Evolutionary conservation across 2,329 filamentous ascomycete species (phyloP), one percentile per base, ranked within the genome.

Genomic region (Diaporthe ilicicola): DNA sequence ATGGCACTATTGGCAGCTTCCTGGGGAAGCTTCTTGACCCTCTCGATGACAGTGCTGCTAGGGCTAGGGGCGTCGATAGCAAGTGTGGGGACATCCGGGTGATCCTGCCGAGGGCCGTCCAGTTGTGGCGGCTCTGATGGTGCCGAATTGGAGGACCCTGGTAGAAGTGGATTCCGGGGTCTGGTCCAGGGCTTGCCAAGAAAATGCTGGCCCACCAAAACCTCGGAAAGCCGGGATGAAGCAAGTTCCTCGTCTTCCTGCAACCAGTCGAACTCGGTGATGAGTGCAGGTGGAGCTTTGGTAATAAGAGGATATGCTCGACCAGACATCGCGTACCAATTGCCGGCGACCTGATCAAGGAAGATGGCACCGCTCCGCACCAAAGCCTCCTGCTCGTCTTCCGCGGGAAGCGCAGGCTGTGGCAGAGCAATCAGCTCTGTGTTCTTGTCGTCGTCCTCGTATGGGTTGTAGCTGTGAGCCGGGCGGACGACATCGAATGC

Each of bases 291-390:
- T 0, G 87, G 86, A 0, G 87, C 91, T 67, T 94, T 89, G 27
- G 95, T 92, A 34, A 97, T 94, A 12, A 95, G 87, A 4, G 96
- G 96, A 76, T 98, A 98, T 10, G 90, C 90, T 50, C 86, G 87
- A 70, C 97, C 95, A 1, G 95, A 98, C 82, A 98, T 88, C 39
- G 95, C 96, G 80, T 95, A 99, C 94, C 95, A 98, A 72, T 93
- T 93, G 37, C 95, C 95, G n/a, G 86, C 85, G 1, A 95, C 98
- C 75, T 92, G 92, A 79, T 98, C 97, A 71, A 98, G 87, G 77
- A 96, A 97, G 0, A 98, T 90, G 70, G 89, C 90, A 73, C 88
- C 87, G 73, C 86, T 87, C 39, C 91, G 86, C 56, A 88, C 85
- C 44, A 86, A 84, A 32, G 82, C 83, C 19, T 82, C 82, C 2